Percentiles rank a stretch among this genome's conserved stretches.
Conservation (phyloP, 2,329 filamentous ascomycete genomes). For the Aspergillus puulaauensis region DNA sequence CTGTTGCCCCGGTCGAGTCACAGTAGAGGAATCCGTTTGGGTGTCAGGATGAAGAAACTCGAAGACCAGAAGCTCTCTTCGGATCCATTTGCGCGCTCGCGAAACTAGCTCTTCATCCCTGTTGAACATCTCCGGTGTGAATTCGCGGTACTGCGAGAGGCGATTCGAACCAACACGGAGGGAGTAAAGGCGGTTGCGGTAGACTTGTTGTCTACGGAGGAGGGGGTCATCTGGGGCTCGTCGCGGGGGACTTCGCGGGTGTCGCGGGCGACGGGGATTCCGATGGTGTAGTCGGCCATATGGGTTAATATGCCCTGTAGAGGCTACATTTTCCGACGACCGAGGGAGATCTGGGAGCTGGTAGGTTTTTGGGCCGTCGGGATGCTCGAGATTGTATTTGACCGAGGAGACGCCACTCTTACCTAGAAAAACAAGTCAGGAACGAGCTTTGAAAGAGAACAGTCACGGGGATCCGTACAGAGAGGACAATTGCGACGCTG, state of each 20-base stretch:
- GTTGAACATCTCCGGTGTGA: conserved; percentile 67
- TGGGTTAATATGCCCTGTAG: conserved; percentile 1
- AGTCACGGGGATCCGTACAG: conserved; percentile 54
- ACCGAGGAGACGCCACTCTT: conserved; percentile 58
- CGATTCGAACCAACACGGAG: conserved; percentile 80
- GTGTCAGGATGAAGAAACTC: conserved; percentile 60
- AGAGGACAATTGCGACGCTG: conserved; percentile 72
- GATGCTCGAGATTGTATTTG: conserved; percentile 61
- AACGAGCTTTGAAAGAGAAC: not conserved
- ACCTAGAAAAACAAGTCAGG: conserved; percentile 35
- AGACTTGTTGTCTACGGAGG: conserved; percentile 67
- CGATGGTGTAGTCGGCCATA: conserved; percentile 9
- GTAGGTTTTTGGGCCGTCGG: conserved; percentile 59
- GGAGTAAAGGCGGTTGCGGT: conserved; percentile 70
- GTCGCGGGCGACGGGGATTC: conserved; percentile 19
- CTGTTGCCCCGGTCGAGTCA: conserved; percentile 29
- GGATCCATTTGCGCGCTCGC: conserved; percentile 76
- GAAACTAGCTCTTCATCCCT: conserved; percentile 67
- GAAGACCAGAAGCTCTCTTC: conserved; percentile 82
- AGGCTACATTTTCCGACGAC: conserved; percentile 12
- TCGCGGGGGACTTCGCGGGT: conserved; percentile 24
- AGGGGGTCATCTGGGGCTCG: conserved; percentile 48
- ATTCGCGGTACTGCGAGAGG: conserved; percentile 71
- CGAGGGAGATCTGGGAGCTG: conserved; percentile 42
- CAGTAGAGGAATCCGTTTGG: conserved; percentile 21